Percentiles rank a stretch among this genome's conserved stretches.
Conservation (phyloP, 1,284 basidiomycete genomes). For the Wallemia mellicola region DNA sequence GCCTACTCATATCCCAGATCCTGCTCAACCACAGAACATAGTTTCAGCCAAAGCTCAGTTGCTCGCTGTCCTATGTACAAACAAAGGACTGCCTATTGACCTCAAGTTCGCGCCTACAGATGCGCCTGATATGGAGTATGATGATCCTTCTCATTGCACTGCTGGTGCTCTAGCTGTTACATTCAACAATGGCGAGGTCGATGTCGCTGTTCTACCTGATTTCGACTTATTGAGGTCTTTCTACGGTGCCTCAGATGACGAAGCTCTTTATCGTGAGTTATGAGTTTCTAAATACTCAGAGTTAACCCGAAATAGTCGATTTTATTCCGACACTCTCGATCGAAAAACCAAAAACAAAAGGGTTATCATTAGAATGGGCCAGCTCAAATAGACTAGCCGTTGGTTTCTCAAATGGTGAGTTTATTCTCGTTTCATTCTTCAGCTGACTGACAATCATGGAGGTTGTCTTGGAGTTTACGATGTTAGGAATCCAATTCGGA, state of each 20-base stretch:
- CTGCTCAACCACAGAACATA: no score
- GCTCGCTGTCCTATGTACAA: neutral
- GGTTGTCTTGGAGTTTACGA: neutral
- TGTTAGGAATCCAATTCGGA: neutral
- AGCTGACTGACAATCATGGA: neutral
- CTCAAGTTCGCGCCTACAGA: neutral
- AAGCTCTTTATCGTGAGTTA: neutral
- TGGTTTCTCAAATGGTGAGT: neutral
- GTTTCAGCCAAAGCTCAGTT: neutral
- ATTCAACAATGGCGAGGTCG: neutral
- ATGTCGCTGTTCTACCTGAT: neutral
- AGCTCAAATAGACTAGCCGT: neutral
- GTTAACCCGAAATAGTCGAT: conserved; percentile 3
- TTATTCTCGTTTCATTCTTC: neutral
- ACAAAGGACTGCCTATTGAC: neutral
- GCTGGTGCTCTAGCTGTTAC: neutral
- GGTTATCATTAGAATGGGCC: neutral
- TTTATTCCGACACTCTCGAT: conserved; percentile 8
- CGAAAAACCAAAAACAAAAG: neutral
- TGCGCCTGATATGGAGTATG: neutral
- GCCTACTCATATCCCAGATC: neutral
- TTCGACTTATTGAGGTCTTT: neutral
- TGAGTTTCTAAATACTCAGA: neutral
- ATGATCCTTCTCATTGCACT: neutral
- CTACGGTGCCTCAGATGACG: neutral